Conservation (phyloP, 2,329 filamentous ascomycete genomes). For the Ascosphaera acerosa region DNA sequence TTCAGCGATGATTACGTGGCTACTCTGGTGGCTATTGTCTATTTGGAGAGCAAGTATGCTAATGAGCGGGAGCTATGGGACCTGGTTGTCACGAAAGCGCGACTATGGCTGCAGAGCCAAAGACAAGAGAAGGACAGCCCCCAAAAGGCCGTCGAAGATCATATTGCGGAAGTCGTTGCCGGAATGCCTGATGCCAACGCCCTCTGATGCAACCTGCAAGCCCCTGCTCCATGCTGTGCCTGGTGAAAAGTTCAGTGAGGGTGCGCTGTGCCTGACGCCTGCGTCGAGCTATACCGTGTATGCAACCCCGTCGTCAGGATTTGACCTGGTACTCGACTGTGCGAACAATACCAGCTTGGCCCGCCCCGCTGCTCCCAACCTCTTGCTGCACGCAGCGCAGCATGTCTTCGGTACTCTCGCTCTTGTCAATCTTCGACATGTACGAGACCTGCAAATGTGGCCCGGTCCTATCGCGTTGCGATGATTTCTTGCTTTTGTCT, state of each 20-base stretch:
- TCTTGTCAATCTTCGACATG: neutral
- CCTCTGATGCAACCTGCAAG: no score
- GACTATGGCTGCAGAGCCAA: slow-evolving; percentile 21
- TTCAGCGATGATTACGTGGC: slow-evolving; percentile 3
- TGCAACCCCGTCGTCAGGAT: slow-evolving; percentile 2
- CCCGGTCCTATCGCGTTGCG: no score
- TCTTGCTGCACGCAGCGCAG: no score
- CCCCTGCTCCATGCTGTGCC: no score
- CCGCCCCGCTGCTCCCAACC: no score
- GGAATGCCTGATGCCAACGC: no score
- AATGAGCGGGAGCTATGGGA: slow-evolving; percentile 33
- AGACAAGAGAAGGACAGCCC: no score
- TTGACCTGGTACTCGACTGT: neutral
- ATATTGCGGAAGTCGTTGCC: no score
- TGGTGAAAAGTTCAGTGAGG: no score
- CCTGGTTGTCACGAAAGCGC: slow-evolving; percentile 35
- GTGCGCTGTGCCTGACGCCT: no score
- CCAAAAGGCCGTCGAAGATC: no score
- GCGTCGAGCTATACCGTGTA: no score
- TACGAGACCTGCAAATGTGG: neutral
- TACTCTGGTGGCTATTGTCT: slow-evolving; percentile 23
- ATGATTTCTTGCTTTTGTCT: neutral
- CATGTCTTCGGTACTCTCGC: neutral
- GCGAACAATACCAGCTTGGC: neutral
- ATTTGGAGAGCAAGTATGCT: slow-evolving; percentile 22